Percentiles rank a stretch among this genome's conserved stretches.
Conservation (phyloP, 2,329 filamentous ascomycete genomes). For the Claviceps arundinis region DNA sequence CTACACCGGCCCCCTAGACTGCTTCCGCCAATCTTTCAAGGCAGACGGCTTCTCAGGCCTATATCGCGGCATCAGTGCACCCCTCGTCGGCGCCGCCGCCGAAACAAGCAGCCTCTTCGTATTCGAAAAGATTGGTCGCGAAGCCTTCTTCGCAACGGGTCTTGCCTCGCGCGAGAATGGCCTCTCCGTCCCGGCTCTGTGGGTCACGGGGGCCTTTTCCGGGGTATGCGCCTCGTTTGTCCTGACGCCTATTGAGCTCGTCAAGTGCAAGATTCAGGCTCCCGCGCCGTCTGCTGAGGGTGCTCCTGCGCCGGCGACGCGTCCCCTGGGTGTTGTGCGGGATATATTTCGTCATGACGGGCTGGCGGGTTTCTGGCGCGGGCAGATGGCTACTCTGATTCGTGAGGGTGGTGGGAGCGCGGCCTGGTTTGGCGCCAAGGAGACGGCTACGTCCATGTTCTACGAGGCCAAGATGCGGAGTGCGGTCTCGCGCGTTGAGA, state of each 20-base stretch:
- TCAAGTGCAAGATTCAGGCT: slow-evolving; percentile 98
- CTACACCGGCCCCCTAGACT: slow-evolving; percentile 82
- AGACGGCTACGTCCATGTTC: slow-evolving; percentile 62
- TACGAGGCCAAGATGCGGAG: slow-evolving; percentile 39
- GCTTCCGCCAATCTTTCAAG: slow-evolving; percentile 74
- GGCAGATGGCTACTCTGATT: slow-evolving; percentile 84
- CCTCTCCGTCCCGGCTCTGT: slow-evolving; percentile 62
- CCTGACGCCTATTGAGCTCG: slow-evolving; percentile 87
- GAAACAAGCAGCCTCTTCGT: slow-evolving; percentile 91
- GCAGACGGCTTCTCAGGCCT: slow-evolving; percentile 69
- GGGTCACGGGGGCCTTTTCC: slow-evolving; percentile 70
- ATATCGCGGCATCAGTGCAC: slow-evolving; percentile 87
- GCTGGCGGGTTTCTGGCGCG: slow-evolving; percentile 81
- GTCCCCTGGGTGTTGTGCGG: slow-evolving; percentile 57
- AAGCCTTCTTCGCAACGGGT: slow-evolving; percentile 43
- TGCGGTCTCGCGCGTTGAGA: slow-evolving; percentile 26
- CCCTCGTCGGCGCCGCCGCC: slow-evolving; percentile 77
- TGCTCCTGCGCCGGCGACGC: slow-evolving; percentile 25
- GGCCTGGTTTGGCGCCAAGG: slow-evolving; percentile 90
- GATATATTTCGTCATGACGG: slow-evolving; percentile 76
- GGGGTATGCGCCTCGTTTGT: slow-evolving; percentile 83
- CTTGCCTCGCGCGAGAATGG: slow-evolving; percentile 38
- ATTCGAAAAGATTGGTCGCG: slow-evolving; percentile 66
- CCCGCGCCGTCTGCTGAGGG: slow-evolving; percentile 33
- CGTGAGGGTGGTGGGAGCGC: slow-evolving; percentile 87